Evolutionary conservation across 2,329 filamentous ascomycete genomes (phyloP), one percentile per base, ranked within the genome.

Genomic region (Stagonosporopsis cucurbitacearum): DNA sequence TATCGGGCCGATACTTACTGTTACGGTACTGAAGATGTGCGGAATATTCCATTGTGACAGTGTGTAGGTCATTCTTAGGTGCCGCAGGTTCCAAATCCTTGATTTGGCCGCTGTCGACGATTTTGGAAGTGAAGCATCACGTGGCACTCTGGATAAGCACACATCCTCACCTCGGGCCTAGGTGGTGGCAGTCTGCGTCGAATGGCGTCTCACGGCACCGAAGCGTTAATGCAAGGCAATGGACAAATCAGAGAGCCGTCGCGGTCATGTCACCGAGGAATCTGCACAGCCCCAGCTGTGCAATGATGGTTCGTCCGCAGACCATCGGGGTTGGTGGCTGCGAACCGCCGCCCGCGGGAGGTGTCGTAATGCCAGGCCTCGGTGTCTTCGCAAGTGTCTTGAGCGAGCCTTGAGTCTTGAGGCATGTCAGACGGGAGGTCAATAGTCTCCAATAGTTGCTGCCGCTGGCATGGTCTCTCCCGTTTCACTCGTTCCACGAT

Each of bases 331-430:
- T 60, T 53, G 61, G 59, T 51, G 43, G 12, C 28, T 46, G 23
- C 13, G 28, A 42, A 45, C 47, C 53, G 52, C 51, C 39, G 50
- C 19, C n/a, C 60, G 59, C 56, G 57, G 56, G 30, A 41, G 58
- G 57, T 58, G 53, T 50, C 60, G 55, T 61, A 65, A 64, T 62
- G 62, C 56, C 47, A 51, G 47, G 53, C 37, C 42, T 50, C 15
- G 46, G 44, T 33, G 45, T 45, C 46, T 49, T 50, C 32, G 37
- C 36, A 43, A 47, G 53, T 37, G 48, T 43, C 47, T 44, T n/a
- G n/a, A n/a, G n/a, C n/a, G n/a, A n/a, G n/a, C n/a, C n/a, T n/a
- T n/a, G n/a, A n/a, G n/a, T n/a, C n/a, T n/a, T 53, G 48, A 44
- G 25, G 26, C 6, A 35, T 39, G 46, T 50, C 45, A 45, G 52